These are phyloP conservation scores for Plantago major DNA, from an alignment of 257 asterid genomes.

Conservation along the genomic window DNA sequence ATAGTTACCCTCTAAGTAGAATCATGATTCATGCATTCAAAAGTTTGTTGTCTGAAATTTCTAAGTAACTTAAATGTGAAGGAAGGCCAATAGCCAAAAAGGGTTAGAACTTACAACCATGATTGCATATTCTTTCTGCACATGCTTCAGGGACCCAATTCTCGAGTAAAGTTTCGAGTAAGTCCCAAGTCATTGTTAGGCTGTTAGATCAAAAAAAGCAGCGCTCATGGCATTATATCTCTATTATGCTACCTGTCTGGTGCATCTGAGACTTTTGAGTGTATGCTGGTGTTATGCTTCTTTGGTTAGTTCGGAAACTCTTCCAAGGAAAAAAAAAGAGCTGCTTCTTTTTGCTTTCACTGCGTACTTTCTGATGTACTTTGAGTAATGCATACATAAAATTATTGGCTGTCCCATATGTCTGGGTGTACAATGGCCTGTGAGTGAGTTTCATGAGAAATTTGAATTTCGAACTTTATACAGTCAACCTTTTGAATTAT, in stretches of 20 bases:
- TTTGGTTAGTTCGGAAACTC: neutral
- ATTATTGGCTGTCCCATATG: too few relatives aligned
- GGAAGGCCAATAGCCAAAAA: neutral
- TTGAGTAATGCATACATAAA: neutral
- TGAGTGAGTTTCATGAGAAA: neutral
- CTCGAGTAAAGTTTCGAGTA: neutral
- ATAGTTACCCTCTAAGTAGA: neutral
- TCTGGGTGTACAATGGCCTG: too few relatives aligned
- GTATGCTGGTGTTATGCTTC: neutral
- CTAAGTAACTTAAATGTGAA: neutral
- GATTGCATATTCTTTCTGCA: neutral
- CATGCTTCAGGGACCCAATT: constrained; percentile 2
- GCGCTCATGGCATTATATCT: neutral
- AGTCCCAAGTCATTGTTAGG: neutral
- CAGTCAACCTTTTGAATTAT: too few relatives aligned
- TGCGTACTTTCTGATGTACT: neutral
- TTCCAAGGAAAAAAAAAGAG: neutral
- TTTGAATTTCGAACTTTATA: too few relatives aligned
- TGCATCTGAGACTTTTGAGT: neutral
- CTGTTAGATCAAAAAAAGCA: neutral
- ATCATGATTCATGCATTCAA: neutral
- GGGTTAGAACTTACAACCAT: neutral
- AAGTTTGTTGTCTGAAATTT: neutral
- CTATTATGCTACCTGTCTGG: neutral
- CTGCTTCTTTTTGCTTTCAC: neutral